phyloP scores from a whole-genome alignment of 441 rosid species.

The Macaranga tanarius region DNA sequence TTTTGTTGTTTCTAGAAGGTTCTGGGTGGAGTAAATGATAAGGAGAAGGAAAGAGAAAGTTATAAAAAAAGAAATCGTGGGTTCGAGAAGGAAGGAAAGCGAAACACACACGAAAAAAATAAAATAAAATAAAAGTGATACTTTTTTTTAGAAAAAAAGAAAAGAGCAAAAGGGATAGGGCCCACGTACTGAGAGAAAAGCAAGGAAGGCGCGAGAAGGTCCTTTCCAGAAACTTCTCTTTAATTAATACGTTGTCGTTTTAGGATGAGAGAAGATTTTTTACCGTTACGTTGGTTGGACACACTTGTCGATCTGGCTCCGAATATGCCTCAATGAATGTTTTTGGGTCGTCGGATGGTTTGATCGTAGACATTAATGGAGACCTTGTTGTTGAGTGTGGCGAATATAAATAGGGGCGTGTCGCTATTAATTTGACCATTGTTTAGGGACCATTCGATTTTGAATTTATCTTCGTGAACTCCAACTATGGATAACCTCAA shows the following conservation, averaged over 20 bases:
- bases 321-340: too few species aligned
- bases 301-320: not conserved
- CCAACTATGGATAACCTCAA: too few species aligned
- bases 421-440: too few species aligned
- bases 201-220: constrained; percentile 47
- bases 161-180: constrained; percentile 25
- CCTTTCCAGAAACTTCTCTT: constrained; percentile 49
- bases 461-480: too few species aligned
- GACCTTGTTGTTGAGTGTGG: too few species aligned
- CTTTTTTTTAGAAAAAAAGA: too few species aligned
- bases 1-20: constrained; percentile 79
- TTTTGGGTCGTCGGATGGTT: too few species aligned
- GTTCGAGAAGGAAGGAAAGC: constrained; percentile 63
- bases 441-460: too few species aligned
- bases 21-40: constrained; percentile 51
- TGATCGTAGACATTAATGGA: too few species aligned
- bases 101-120: not conserved
- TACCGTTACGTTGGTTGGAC: not conserved
- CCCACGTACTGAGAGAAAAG: constrained; percentile 24
- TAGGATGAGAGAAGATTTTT: not conserved
- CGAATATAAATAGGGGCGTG: too few species aligned
- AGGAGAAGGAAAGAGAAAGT: constrained; percentile 25
- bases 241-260: not conserved
- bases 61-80: constrained; percentile 27
- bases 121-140: too few species aligned